Evolutionary conservation across 371 early-diverging fungal genomes (phyloP).

Genomic region (Mucor lusitanicus): DNA sequence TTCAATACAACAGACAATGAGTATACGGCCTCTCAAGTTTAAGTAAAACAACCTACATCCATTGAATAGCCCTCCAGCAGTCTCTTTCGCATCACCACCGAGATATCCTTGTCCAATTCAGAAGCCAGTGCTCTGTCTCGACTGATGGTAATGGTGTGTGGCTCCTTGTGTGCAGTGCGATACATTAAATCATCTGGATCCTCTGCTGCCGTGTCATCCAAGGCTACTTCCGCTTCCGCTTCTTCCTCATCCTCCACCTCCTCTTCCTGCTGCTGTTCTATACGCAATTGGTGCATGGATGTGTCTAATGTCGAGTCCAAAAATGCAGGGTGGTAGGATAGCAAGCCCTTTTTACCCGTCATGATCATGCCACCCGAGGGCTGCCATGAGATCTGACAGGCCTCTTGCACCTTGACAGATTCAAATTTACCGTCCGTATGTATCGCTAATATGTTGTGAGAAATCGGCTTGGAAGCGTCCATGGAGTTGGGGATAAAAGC

Average conservation of each 20-base stretch:
- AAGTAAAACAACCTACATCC: constrained; percentile 59
- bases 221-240: too few species aligned
- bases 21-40: too few species aligned
- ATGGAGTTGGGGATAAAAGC: constrained; percentile 60
- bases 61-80: constrained; percentile 75
- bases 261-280: neutral
- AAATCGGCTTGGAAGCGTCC: constrained; percentile 15
- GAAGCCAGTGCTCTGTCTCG: constrained; percentile 4
- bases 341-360: constrained; percentile 48
- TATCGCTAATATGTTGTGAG: constrained; percentile 48
- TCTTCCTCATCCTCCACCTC: too few species aligned
- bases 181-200: neutral
- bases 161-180: neutral
- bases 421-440: constrained; percentile 65
- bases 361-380: constrained; percentile 62
- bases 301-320: neutral
- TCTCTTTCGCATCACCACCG: constrained; percentile 76
- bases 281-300: neutral
- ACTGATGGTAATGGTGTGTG: neutral
- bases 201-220: neutral
- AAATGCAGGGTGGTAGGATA: constrained; percentile 11
- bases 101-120: constrained; percentile 67
- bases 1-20: too few species aligned
- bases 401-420: constrained; percentile 60
- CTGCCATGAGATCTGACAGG: constrained; percentile 62